These are phyloP conservation scores for Aphanomyces euteiches DNA, from an alignment of 352 stramenopile genomes.

Conservation along the genomic window DNA sequence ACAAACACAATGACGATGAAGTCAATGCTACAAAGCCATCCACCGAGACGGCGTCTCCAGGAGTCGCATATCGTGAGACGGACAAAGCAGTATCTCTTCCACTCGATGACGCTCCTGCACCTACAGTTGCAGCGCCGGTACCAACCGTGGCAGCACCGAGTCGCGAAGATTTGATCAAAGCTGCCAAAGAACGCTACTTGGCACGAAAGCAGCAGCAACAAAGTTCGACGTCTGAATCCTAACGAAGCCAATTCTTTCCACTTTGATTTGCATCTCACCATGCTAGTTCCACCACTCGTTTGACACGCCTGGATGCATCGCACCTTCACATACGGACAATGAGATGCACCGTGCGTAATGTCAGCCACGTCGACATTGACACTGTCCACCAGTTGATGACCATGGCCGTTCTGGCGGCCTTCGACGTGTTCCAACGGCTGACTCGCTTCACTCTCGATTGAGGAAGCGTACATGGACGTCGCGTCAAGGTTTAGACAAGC, in stretches of 20 bases:
- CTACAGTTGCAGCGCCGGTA: not conserved
- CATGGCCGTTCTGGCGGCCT: too few relatives aligned
- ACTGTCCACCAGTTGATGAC: not conserved
- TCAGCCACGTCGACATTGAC: not conserved
- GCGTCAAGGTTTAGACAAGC: too few relatives aligned
- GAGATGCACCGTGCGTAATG: not conserved
- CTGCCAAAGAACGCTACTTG: constrained; percentile 77
- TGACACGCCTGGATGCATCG: not conserved
- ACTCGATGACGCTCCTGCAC: constrained; percentile 33
- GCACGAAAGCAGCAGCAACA: constrained; percentile 62
- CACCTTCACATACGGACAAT: not conserved
- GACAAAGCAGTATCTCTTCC: constrained; percentile 23
- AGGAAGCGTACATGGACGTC: too few relatives aligned
- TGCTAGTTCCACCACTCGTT: not conserved
- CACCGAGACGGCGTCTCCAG: constrained; percentile 23
- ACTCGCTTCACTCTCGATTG: too few relatives aligned
- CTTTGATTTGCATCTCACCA: not conserved
- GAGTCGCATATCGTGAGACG: not conserved
- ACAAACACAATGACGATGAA: too few relatives aligned
- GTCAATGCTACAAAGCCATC: constrained; percentile 7
- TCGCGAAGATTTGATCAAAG: constrained; percentile 73
- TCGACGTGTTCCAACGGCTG: too few relatives aligned
- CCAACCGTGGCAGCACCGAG: constrained; percentile 32
- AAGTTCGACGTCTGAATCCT: not conserved
- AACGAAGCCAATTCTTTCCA: not conserved